Evolutionary conservation across 2,329 filamentous ascomycete species (phyloP).

Genomic region (Cladosporium oxysporum): DNA sequence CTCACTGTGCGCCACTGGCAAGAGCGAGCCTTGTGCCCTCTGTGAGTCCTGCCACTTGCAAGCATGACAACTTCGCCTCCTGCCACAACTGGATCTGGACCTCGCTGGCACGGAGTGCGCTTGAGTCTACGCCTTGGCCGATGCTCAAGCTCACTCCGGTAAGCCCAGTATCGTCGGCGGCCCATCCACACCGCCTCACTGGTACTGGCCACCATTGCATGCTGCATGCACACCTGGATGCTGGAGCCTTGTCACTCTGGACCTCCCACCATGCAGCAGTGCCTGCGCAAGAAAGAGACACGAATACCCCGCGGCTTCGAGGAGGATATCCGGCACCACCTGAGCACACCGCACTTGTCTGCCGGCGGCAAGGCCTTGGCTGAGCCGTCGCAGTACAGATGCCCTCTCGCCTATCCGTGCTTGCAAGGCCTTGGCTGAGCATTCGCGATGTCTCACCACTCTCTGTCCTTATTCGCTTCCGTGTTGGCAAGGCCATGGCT

Average conservation of each 20-base stretch:
- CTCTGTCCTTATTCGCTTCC: no score
- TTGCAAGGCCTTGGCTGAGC: background rate
- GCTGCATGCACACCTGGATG: background rate
- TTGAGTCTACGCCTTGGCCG: background rate
- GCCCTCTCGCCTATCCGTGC: background rate
- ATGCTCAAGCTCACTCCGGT: background rate
- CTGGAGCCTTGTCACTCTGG: background rate
- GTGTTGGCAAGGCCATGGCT: no score
- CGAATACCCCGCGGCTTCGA: background rate
- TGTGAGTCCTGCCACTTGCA: background rate
- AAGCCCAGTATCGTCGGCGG: background rate
- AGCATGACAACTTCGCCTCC: background rate
- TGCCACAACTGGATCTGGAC: background rate
- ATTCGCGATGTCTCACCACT: background rate
- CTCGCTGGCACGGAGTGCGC: background rate
- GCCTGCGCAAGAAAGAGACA: background rate
- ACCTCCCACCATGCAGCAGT: background rate
- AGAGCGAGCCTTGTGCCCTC: background rate
- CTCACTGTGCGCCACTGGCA: background rate
- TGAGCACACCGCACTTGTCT: no score
- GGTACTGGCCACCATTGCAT: background rate
- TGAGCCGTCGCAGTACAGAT: background rate
- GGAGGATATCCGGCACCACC: background rate
- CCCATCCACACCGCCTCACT: background rate
- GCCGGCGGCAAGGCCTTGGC: background rate